Evolutionary conservation across 2,329 filamentous ascomycete species (phyloP).

Genomic region (Exophiala xenobiotica): DNA sequence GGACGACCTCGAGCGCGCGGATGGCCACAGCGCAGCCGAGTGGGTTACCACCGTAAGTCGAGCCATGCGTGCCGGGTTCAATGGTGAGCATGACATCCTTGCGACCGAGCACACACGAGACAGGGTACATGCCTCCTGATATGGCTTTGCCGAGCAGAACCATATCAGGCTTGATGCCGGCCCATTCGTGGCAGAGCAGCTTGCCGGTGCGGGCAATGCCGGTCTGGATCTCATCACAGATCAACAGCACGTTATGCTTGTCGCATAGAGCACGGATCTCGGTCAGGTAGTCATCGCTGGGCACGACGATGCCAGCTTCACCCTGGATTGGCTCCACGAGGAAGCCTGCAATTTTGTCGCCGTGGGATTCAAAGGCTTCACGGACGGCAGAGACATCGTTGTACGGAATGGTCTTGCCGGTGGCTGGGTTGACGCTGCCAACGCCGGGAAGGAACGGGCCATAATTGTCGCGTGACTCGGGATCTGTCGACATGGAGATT

Average conservation of each 20-base stretch:
- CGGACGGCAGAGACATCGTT: slow-evolving; percentile 81
- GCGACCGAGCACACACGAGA: slow-evolving; percentile 83
- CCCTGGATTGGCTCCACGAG: slow-evolving; percentile 96
- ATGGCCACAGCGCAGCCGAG: slow-evolving; percentile 94
- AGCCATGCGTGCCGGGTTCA: slow-evolving; percentile 94
- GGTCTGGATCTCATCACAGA: slow-evolving; percentile 98
- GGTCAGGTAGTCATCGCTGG: slow-evolving; percentile 81
- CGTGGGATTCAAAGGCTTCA: slow-evolving; percentile 74
- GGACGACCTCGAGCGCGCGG: slow-evolving; percentile 86
- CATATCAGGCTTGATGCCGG: slow-evolving; percentile 90
- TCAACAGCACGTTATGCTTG: slow-evolving; percentile 91
- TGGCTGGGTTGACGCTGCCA: slow-evolving; percentile 72
- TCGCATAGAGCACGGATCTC: slow-evolving; percentile 82
- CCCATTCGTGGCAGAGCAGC: slow-evolving; percentile 93
- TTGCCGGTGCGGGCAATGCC: slow-evolving; percentile 93
- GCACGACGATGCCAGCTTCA: slow-evolving; percentile 94
- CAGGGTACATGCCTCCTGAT: slow-evolving; percentile 98
- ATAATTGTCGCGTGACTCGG: slow-evolving; percentile 94
- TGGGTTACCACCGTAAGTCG: slow-evolving; percentile 97
- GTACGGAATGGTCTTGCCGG: slow-evolving; percentile 76
- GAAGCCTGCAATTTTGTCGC: slow-evolving; percentile 84
- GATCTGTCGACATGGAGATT: slow-evolving; percentile 91
- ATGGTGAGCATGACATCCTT: slow-evolving; percentile 94
- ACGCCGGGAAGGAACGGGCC: slow-evolving; percentile 91
- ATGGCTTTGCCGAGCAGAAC: slow-evolving; percentile 96